Evolutionary conservation across 768 basidiomycete species (phyloP), one percentile per base, ranked within the genome.

Genomic region (Amanita inopinata): DNA sequence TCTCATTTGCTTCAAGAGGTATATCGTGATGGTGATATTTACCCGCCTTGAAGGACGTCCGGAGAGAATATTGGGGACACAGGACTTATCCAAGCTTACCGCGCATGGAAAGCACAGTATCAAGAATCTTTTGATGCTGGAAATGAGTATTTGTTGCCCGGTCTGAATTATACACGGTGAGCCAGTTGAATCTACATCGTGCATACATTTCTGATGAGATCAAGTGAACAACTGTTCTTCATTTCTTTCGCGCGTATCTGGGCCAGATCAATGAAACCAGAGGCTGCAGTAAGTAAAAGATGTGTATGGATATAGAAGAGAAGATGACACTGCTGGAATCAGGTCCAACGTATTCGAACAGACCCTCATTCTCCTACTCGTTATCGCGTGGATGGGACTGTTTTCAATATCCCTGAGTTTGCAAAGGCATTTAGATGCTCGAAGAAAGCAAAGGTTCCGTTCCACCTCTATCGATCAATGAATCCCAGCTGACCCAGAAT

Each of bases 171-270:
- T 53, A 83, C 84, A 1, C 74, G 81, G 85, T 79, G 39, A 36
- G 67, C 12, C 2, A 23, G 32, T 18, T 15, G 42, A 37, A 2
- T 17, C 11, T 20, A 5, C 7, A 11, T 8, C 19, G 30, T 22
- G 11, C 20, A 7, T 14, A 31, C 30, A 3, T 51, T 46, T 44
- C 42, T 44, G 8, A 24, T 20, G 30, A 28, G 14, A 17, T 46
- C 31, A 53, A 86, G 84, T 46, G 93, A 96, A 30, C 93, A 97
- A 65, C 62, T 97, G 20, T 97, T 97, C 66, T 97, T 96, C 69
- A 77, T 97, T 43, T 76, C 88, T 1, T 93, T 87, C 54, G 92
- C 77, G 10, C 75, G 84, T 19, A 78, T 84, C n/a, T 94, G 89
- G 89, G 88, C 82, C 0, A 72, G 77, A 54, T 79, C 78, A 52